Base-by-base conservation (phyloP, 768 basidiomycete genomes). In the Boletus rex-veris region DNA sequence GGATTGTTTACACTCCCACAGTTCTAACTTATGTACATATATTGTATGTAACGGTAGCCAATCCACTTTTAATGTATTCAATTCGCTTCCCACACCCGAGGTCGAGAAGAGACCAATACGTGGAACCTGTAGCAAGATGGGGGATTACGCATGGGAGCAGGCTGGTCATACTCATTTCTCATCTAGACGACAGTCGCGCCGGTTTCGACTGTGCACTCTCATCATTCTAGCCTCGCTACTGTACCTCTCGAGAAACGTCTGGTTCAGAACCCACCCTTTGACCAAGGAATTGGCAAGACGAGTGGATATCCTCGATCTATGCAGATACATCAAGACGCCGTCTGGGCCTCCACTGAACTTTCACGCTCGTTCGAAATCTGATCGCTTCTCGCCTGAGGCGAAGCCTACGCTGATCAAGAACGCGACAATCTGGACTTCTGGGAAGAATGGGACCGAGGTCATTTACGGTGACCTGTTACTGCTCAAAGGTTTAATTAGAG, bases 391-490 rank as follows among this genome's bases (percentile, higher is more conserved):
- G 9, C 73, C 72, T 3, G 86, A 84, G 3, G 88, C 90, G 3
- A 75, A 74, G 46, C 75, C 89, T 2, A 75, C 81, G 6, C 74
- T 88, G 45, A 78, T 94, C 50, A 79, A 75, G 66, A 88, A 92
- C 58, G 92, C 85, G 24, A 89, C 76, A 28, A 79, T 96, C 57
- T 95, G 92, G 92, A 94, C 91, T 1, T 90, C 91, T 8, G 66
- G 70, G 21, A 64, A 82, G 26, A 82, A 87, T 40, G 91, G 91
- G 1, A 81, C 82, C 2, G 75, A 86, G 54, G 76, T 92, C 26
- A 49, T 90, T 37, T 68, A 70, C 6, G 86, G 82, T 1, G 87
- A 88, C 55, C 71, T 95, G 10, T 74, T 90, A 3, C 63, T 97
- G 37, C 82, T 89, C 58, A 80, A 79, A 45, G 88, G 87, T 5